Base-by-base conservation (phyloP, 1,284 basidiomycete species). In the Flammula alnicola region DNA sequence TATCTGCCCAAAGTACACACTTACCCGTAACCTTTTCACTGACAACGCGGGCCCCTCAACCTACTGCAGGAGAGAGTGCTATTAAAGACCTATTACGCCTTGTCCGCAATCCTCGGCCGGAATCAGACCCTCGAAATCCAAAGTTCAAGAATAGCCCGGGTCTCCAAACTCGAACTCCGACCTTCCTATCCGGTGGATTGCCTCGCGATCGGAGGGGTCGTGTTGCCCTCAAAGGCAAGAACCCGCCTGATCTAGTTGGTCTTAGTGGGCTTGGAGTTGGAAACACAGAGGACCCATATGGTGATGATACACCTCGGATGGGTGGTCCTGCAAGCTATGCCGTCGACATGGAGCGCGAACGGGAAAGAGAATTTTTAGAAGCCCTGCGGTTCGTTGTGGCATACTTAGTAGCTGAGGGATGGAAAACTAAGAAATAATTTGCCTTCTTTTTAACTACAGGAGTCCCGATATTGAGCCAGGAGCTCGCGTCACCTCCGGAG, bases 121-220 rank as follows among this genome's bases (percentile, higher is more conserved):
- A 69, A 49, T 59, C 58, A 44, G 71, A 70, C 27, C 60, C 63
- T 42, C 69, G 60, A 56, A 62, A 42, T 47, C 65, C 55, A 49
- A 65, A 51, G 50, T 69, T 63, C 57, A 70, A 57, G 54, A 67
- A 66, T 49, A 58, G 63, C 52, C 41, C 70, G 55, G 47, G 49
- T 11, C 58, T 62, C 31, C 59, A 63, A 29, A 46, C 71, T 38
- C 68, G 78, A 57, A 74, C 85, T 0, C 84, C 84, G 0, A 84
- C 79, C 33, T 91, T 91, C 70, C 70, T 90, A 17, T 83, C 84
- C 3, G 84, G 81, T 2, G 84, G 82, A 4, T 68, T 80, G 11
- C 89, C 89, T 19, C 78, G 89, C 47, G 89, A 92, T 63, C 74
- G 89, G 17, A 74, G 89, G 22, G 89, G 89, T 3, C 78, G 89